Evolutionary conservation across 768 basidiomycete species (phyloP).

Genomic region (Mycena sanguinolenta): DNA sequence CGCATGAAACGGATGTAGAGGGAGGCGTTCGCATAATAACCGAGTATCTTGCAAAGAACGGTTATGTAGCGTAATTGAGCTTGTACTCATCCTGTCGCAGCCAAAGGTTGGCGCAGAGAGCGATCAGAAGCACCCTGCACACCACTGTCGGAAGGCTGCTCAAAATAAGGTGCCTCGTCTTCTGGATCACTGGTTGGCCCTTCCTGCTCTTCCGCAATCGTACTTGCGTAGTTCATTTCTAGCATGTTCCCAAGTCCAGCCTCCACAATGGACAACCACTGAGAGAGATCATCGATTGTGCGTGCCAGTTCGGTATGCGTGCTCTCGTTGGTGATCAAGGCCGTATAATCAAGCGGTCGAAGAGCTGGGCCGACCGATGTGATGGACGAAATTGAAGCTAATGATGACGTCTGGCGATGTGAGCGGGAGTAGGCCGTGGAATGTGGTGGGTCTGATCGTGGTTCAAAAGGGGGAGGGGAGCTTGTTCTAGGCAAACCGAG

Average conservation of each 20-base stretch:
- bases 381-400: conserved; percentile 47
- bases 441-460: conserved; percentile 41
- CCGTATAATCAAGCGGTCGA: conserved; percentile 77
- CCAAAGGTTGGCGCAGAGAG: conserved; percentile 24
- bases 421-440: conserved; percentile 26
- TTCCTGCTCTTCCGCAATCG: conserved; percentile 78
- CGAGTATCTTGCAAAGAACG: conserved; percentile 80
- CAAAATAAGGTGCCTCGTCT: conserved; percentile 27
- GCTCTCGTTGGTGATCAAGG: conserved; percentile 65
- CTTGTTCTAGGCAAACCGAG: conserved; percentile 52
- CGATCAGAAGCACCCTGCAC: conserved; percentile 27
- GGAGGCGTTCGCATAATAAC: conserved; percentile 85
- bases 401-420: conserved; percentile 46
- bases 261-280: conserved; percentile 84
- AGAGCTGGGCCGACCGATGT: conserved; percentile 59
- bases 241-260: conserved; percentile 77
- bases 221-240: conserved; percentile 63
- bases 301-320: conserved; percentile 78
- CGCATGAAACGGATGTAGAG: conserved; percentile 81
- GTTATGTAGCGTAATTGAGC: conserved; percentile 58
- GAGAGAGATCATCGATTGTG: conserved; percentile 80
- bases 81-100: conserved; percentile 16
- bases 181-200: conserved; percentile 39
- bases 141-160: conserved; percentile 28
- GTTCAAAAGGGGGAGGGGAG: conserved; percentile 47